phyloP scores from a whole-genome alignment of 768 basidiomycete species.

The Termitomyces sp. region DNA sequence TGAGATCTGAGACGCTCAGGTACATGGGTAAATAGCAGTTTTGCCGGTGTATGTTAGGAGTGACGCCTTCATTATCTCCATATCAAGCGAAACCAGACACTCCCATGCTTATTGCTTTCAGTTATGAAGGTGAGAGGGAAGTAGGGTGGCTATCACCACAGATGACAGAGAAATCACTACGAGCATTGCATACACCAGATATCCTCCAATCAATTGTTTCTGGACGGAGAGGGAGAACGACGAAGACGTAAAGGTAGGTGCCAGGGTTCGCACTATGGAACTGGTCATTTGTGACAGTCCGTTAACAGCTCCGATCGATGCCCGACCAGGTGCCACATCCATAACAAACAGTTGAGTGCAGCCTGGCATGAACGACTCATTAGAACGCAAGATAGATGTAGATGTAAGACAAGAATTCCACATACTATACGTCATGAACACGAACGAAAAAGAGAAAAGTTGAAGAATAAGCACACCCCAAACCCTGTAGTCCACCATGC shows the following conservation, averaged over 20 bases:
- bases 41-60: too few relatives aligned
- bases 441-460: slow-evolving; percentile 18
- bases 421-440: slow-evolving; percentile 35
- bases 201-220: slow-evolving; percentile 13
- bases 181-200: slow-evolving; percentile 12
- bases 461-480: slow-evolving; percentile 28
- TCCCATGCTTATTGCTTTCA: background rate
- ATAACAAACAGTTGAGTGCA: slow-evolving; percentile 13
- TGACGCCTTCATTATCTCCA: too few relatives aligned
- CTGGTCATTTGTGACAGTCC: slow-evolving; percentile 51
- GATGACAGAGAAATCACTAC: slow-evolving; percentile 9
- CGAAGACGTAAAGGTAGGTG: slow-evolving; percentile 35
- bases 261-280: slow-evolving; percentile 44
- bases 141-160: slow-evolving; percentile 2
- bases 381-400: background rate
- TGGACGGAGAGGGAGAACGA: slow-evolving; percentile 16
- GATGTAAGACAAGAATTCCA: background rate
- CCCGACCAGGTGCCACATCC: slow-evolving; percentile 9
- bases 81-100: too few relatives aligned
- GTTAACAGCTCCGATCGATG: slow-evolving; percentile 33
- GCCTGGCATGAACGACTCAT: background rate
- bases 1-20: too few relatives aligned
- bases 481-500: slow-evolving; percentile 19
- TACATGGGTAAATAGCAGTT: too few relatives aligned
- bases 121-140: slow-evolving; percentile 4